phyloP scores from a whole-genome alignment of 768 basidiomycete species.

The Trametes punicea region DNA sequence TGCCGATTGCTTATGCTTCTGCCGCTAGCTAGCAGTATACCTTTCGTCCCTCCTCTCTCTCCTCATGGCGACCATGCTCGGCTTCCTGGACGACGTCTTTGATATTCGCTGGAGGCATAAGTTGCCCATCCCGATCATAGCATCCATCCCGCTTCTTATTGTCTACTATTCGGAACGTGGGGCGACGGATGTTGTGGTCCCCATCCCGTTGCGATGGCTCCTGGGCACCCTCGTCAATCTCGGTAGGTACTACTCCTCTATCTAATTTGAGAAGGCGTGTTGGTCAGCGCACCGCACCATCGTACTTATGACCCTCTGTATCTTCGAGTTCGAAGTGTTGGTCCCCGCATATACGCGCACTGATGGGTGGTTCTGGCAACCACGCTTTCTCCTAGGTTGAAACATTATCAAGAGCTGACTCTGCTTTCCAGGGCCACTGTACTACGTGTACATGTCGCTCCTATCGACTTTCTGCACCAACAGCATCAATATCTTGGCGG shows the following conservation, averaged over 20 bases:
- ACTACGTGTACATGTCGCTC: conserved; percentile 95
- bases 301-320: too few species aligned
- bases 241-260: conserved; percentile 46
- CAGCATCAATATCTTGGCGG: conserved; percentile 97
- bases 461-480: conserved; percentile 97
- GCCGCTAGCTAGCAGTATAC: conserved; percentile 77
- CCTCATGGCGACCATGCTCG: conserved; percentile 88
- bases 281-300: too few species aligned
- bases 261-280: too few species aligned
- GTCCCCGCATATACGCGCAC: too few species aligned
- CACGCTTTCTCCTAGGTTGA: too few species aligned
- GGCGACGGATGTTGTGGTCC: conserved; percentile 91
- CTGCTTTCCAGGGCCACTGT: conserved; percentile 70
- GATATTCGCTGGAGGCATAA: conserved; percentile 99
- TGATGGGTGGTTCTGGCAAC: too few species aligned
- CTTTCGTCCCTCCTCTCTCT: conserved; percentile 91
- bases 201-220: conserved; percentile 70
- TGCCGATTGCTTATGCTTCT: neutral
- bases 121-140: conserved; percentile 93
- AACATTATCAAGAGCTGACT: too few species aligned
- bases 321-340: too few species aligned
- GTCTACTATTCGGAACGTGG: conserved; percentile 96
- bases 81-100: conserved; percentile 96
- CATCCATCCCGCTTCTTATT: conserved; percentile 90
- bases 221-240: conserved; percentile 83